Conservation (phyloP, 2,329 filamentous ascomycete genomes). For the Mycosphaerella arachidis region DNA sequence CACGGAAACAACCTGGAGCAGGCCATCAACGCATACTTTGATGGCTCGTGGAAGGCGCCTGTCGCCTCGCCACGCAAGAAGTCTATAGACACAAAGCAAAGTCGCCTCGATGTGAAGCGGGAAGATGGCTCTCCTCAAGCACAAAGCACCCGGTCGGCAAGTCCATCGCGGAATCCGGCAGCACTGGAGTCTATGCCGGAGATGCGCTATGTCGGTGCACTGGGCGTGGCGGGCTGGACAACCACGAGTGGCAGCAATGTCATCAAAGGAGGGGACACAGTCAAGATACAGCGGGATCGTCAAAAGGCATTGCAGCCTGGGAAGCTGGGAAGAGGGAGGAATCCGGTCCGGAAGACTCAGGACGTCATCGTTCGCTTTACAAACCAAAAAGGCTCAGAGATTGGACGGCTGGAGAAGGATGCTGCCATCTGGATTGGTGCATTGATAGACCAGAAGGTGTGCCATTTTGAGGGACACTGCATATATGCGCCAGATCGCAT, state of each 20-base stretch:
- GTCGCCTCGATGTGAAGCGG: conserved; percentile 9
- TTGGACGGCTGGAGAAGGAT: conserved; percentile 83
- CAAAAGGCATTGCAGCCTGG: conserved; percentile 54
- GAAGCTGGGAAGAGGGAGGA: conserved; percentile 39
- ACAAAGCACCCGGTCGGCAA: background rate
- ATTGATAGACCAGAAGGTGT: conserved; percentile 83
- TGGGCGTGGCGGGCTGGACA: conserved; percentile 88
- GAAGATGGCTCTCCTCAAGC: conserved; percentile 5
- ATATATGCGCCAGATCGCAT: conserved; percentile 84
- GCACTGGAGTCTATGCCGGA: conserved; percentile 45
- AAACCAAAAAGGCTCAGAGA: conserved; percentile 69
- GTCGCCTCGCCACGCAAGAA: conserved; percentile 18
- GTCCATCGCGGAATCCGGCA: conserved; percentile 14
- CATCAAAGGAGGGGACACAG: conserved; percentile 73
- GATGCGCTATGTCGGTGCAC: conserved; percentile 78
- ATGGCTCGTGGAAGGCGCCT: conserved; percentile 55
- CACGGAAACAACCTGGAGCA: conserved; percentile 53
- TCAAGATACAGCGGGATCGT: conserved; percentile 82
- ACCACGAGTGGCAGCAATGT: conserved; percentile 75
- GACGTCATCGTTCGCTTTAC: conserved; percentile 93
- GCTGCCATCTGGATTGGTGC: conserved; percentile 88
- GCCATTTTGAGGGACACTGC: conserved; percentile 78
- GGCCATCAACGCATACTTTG: conserved; percentile 62
- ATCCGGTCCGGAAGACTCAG: conserved; percentile 59
- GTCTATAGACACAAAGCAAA: conserved; percentile 10